phyloP scores from a whole-genome alignment of 352 stramenopile genomes.

The Globisporangium echinulatum region DNA sequence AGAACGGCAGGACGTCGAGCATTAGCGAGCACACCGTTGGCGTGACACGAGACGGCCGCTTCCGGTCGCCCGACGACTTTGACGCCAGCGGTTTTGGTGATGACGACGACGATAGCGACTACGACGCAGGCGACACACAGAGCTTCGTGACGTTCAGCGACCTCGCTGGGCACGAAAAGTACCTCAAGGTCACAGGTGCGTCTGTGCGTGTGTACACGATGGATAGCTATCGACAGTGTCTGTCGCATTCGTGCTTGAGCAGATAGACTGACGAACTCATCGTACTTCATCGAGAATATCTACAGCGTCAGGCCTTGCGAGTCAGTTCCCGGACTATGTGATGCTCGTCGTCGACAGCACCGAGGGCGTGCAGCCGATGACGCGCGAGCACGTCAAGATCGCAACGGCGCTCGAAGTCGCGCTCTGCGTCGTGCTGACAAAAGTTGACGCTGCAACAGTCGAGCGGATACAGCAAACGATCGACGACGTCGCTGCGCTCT shows the following conservation, averaged over 20 bases:
- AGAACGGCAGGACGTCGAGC: constrained; percentile 85
- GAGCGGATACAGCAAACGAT: constrained; percentile 46
- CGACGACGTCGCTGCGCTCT: constrained; percentile 33
- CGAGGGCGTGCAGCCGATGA: constrained; percentile 65
- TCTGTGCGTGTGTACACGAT: constrained; percentile 2
- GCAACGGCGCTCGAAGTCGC: constrained; percentile 58
- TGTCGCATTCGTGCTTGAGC: no score
- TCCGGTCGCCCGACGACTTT: constrained; percentile 40
- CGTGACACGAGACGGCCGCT: constrained; percentile 53
- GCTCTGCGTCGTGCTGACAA: constrained; percentile 81
- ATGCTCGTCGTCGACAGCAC: constrained; percentile 79
- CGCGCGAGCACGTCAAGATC: constrained; percentile 74
- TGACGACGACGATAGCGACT: constrained; percentile 1
- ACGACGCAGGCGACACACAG: constrained; percentile 8
- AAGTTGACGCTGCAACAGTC: constrained; percentile 40
- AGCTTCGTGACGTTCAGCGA: constrained; percentile 68
- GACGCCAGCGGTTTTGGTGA: constrained; percentile 44
- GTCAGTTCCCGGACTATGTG: constrained; percentile 81
- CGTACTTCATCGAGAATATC: constrained; percentile 2
- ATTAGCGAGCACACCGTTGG: constrained; percentile 85
- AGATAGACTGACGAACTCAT: no score
- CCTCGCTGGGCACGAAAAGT: constrained; percentile 80
- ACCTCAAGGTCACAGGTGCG: constrained; percentile 76
- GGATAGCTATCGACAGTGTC: neutral
- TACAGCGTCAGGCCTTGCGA: constrained; percentile 59